Percentiles rank a stretch among this genome's conserved stretches.
phyloP scores from a whole-genome alignment of 805 yeast genomes.

The Ogataea neopini region DNA sequence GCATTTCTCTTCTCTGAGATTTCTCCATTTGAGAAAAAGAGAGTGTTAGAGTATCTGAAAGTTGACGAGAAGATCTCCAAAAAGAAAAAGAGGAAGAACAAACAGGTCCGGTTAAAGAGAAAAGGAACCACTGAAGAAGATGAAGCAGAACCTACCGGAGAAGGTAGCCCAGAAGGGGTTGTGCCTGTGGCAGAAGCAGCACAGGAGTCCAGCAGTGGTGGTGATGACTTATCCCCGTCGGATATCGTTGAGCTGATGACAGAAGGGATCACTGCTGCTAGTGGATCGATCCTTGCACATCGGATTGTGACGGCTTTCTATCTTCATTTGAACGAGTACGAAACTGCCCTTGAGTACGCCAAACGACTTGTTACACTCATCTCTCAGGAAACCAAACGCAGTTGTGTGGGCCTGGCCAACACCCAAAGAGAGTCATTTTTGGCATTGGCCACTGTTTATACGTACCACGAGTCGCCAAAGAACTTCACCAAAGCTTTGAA shows the following conservation, averaged over 20 bases:
- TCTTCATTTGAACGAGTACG: slow-evolving; percentile 61
- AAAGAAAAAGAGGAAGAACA: slow-evolving; percentile 16
- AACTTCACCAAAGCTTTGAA: slow-evolving; percentile 74
- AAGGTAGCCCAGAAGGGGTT: too few relatives aligned
- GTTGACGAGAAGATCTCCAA: slow-evolving; percentile 15
- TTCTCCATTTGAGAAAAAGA: slow-evolving; percentile 54
- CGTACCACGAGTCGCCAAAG: slow-evolving; percentile 88
- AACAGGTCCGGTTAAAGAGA: slow-evolving; percentile 14
- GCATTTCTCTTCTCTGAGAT: slow-evolving; percentile 68
- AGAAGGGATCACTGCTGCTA: slow-evolving; percentile 39
- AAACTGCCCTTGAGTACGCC: slow-evolving; percentile 59
- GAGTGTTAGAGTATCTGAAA: slow-evolving; percentile 27
- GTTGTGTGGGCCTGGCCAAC: slow-evolving; percentile 49
- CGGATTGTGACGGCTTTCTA: slow-evolving; percentile 65
- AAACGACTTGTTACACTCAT: slow-evolving; percentile 58
- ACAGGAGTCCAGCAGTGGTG: slow-evolving; percentile 14
- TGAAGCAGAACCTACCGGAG: slow-evolving; percentile 18
- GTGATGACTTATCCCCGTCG: slow-evolving; percentile 32
- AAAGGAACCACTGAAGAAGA: slow-evolving; percentile 13
- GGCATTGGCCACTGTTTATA: slow-evolving; percentile 71
- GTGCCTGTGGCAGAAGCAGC: slow-evolving; percentile 12
- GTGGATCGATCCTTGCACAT: slow-evolving; percentile 55
- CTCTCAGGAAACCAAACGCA: slow-evolving; percentile 45
- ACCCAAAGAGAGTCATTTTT: slow-evolving; percentile 62
- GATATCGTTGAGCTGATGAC: slow-evolving; percentile 42